These are phyloP conservation scores for Crotalaria pallida DNA, from an alignment of 306 rosid species.

Conservation along the genomic window DNA sequence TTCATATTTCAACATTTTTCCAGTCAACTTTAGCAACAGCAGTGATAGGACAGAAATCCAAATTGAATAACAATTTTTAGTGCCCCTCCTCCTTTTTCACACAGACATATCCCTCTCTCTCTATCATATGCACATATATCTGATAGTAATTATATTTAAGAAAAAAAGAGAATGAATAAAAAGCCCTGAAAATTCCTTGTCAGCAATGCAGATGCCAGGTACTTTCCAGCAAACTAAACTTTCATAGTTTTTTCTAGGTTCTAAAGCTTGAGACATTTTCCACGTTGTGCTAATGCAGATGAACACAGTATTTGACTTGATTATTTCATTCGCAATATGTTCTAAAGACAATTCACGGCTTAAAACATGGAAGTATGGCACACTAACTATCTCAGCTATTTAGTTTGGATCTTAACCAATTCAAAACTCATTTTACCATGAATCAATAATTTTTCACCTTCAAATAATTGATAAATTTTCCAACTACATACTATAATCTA, in stretches of 20 bases:
- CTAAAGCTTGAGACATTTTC: background rate
- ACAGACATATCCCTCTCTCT: background rate
- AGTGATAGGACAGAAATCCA: background rate
- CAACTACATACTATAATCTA: constrained; percentile 6
- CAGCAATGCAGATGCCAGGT: background rate
- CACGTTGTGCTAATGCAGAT: background rate
- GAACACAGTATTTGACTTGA: background rate
- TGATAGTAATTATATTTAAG: constrained; percentile 1
- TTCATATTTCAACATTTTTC: background rate
- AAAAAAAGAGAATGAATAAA: background rate
- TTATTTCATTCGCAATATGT: constrained; percentile 11
- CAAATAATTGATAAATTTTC: background rate
- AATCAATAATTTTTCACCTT: background rate
- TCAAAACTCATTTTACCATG: background rate
- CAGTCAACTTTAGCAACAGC: background rate
- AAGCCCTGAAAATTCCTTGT: constrained; percentile 1
- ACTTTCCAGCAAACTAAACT: background rate
- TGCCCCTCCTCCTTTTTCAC: background rate
- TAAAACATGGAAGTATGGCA: background rate
- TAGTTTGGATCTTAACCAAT: constrained; percentile 1
- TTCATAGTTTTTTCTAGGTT: background rate
- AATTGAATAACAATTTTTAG: background rate
- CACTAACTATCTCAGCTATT: background rate
- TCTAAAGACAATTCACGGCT: background rate
- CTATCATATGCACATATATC: background rate